Conservation (phyloP, 306 rosid genomes). For the Cucumis hystrix region DNA sequence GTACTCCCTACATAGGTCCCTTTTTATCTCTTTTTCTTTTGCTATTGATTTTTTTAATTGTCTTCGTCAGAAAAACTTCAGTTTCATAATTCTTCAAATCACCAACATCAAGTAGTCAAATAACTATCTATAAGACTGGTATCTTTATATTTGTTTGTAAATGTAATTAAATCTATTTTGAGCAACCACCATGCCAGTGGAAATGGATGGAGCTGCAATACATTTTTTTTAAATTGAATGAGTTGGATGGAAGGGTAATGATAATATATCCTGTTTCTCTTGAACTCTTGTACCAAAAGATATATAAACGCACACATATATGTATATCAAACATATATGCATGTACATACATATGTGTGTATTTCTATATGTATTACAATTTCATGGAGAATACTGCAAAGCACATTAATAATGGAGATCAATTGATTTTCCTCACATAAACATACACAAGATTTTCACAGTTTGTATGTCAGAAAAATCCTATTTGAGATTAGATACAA, state of each 20-base stretch:
- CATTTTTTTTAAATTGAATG: background rate
- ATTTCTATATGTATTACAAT: too few species aligned
- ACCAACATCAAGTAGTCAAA: background rate
- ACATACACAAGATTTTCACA: background rate
- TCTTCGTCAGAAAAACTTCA: background rate
- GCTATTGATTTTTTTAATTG: background rate
- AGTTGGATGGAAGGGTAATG: background rate
- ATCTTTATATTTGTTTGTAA: background rate
- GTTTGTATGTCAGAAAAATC: background rate
- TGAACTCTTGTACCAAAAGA: background rate
- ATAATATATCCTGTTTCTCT: background rate
- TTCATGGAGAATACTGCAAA: background rate
- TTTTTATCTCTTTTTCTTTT: too few species aligned
- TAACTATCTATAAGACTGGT: background rate
- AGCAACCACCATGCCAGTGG: background rate
- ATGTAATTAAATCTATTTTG: background rate
- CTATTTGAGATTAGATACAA: background rate
- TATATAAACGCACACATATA: too few species aligned
- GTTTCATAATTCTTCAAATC: background rate
- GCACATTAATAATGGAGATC: background rate
- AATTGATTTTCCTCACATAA: background rate
- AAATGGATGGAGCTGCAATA: background rate
- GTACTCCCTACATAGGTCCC: too few species aligned
- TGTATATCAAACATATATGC: too few species aligned
- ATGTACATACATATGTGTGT: too few species aligned